Evolutionary conservation across 805 yeast species (phyloP).

Genomic region (Sporopachydermia quercuum): DNA sequence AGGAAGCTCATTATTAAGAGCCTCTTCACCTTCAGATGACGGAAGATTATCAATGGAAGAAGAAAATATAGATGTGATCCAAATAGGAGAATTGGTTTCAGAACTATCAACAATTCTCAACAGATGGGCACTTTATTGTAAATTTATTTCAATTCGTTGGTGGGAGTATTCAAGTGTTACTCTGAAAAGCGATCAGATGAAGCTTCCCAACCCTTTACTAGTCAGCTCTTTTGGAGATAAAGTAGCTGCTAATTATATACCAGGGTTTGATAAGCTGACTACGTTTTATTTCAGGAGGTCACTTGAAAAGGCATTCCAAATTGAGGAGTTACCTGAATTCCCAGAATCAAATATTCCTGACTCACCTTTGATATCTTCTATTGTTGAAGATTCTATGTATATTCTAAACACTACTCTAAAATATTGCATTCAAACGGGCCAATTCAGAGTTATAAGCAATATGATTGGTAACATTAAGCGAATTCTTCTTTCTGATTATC

Average conservation of each 20-base stretch:
- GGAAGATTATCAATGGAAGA: slow-evolving; percentile 11
- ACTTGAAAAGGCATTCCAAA: slow-evolving; percentile 61
- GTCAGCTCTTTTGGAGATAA: slow-evolving; percentile 43
- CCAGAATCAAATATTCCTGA: slow-evolving; percentile 22
- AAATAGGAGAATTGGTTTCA: slow-evolving; percentile 47
- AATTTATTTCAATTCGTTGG: slow-evolving; percentile 60
- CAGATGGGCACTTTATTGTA: slow-evolving; percentile 72
- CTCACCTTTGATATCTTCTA: slow-evolving; percentile 47
- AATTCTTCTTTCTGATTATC: slow-evolving; percentile 47
- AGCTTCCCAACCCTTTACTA: slow-evolving; percentile 35
- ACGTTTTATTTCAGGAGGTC: slow-evolving; percentile 62
- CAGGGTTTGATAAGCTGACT: slow-evolving; percentile 49
- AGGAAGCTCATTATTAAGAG: slow-evolving; percentile 6
- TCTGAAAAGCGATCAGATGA: slow-evolving; percentile 3
- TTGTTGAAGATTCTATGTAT: slow-evolving; percentile 72
- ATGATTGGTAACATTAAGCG: slow-evolving; percentile 41
- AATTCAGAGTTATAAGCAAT: slow-evolving; percentile 34
- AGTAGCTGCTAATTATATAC: slow-evolving; percentile 34
- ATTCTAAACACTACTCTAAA: slow-evolving; percentile 54
- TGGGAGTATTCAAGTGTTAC: slow-evolving; percentile 22
- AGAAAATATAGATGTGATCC: slow-evolving; percentile 32
- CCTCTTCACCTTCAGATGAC: slow-evolving; percentile 11
- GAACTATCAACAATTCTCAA: slow-evolving; percentile 69
- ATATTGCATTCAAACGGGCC: slow-evolving; percentile 61
- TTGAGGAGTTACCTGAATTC: slow-evolving; percentile 64